Evolutionary conservation across 2,329 filamentous ascomycete genomes (phyloP).

Genomic region (Claviceps pusilla): DNA sequence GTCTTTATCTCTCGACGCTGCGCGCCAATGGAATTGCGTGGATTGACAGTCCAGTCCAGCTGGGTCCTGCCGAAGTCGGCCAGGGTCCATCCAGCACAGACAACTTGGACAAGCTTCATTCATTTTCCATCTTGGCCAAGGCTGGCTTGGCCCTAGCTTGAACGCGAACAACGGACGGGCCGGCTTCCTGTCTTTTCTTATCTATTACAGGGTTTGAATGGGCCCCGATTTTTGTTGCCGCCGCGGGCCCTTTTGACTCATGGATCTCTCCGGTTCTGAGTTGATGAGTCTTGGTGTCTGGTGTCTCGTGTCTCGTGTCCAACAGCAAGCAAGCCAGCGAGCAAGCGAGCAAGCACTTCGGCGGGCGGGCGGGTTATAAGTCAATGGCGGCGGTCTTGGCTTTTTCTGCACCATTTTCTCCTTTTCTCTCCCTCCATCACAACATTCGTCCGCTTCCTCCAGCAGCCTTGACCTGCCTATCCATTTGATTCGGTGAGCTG

Average conservation of each 20-base stretch:
- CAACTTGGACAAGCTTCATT: not conserved
- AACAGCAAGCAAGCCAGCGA: too few species aligned
- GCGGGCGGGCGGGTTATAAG: not conserved
- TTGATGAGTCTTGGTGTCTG: too few species aligned
- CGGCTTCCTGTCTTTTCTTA: too few species aligned
- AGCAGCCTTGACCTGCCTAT: not conserved
- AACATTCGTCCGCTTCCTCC: not conserved
- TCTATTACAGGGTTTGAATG: not conserved
- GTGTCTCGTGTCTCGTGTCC: too few species aligned
- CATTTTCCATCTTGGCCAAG: not conserved
- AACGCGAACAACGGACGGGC: too few species aligned
- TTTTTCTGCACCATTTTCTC: not conserved
- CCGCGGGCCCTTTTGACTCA: slow-evolving; percentile 7
- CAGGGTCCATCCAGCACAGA: not conserved
- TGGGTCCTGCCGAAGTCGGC: slow-evolving; percentile 10
- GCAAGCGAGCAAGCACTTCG: too few species aligned
- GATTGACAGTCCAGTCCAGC: not conserved
- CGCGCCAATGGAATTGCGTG: slow-evolving; percentile 5
- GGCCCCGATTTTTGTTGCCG: slow-evolving; percentile 3
- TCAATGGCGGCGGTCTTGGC: not conserved
- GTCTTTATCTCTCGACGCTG: slow-evolving; percentile 2
- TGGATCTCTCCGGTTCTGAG: not conserved
- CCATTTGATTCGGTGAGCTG: too few species aligned
- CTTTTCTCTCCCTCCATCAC: not conserved
- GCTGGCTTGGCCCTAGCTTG: not conserved